phyloP scores from a whole-genome alignment of 371 early-diverging fungal species.

The Mucor ambiguus region DNA sequence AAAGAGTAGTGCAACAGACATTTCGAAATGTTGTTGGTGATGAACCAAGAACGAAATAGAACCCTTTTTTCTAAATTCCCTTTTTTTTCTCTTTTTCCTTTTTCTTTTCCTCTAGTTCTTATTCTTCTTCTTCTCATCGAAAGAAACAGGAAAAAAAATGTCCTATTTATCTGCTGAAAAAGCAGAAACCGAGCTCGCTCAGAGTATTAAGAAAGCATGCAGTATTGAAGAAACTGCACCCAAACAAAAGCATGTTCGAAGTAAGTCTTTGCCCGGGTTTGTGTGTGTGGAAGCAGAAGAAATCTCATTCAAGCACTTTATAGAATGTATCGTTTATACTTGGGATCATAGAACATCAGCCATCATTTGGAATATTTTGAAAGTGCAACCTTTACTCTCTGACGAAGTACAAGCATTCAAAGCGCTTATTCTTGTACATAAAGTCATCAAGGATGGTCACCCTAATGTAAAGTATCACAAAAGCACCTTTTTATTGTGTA shows the following conservation, averaged over 20 bases:
- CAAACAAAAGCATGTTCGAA: conserved; percentile 97
- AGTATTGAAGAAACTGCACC: conserved; percentile 92
- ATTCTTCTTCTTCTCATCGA: not conserved
- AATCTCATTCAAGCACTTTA: not conserved
- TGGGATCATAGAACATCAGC: conserved; percentile 91
- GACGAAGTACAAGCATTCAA: conserved; percentile 96
- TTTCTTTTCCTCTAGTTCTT: not conserved
- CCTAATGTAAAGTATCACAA: conserved; percentile 57
- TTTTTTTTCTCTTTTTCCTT: not conserved
- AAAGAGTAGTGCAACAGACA: not conserved
- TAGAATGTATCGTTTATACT: conserved; percentile 90
- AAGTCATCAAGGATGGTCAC: conserved; percentile 94
- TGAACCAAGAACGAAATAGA: not conserved
- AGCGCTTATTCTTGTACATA: conserved; percentile 93
- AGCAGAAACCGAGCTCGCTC: conserved; percentile 85
- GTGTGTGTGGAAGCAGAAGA: not conserved
- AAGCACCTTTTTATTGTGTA: not conserved
- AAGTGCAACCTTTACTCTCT: conserved; percentile 83
- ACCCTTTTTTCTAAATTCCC: not conserved
- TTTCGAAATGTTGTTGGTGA: not conserved
- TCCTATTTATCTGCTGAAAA: conserved; percentile 64
- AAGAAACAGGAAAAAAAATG: conserved; percentile 25
- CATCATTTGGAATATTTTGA: conserved; percentile 87
- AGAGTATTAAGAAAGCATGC: conserved; percentile 91
- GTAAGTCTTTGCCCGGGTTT: conserved; percentile 45